Base-by-base conservation (phyloP, 352 stramenopile genomes). In the Phytopythium chamaehyphon region DNA sequence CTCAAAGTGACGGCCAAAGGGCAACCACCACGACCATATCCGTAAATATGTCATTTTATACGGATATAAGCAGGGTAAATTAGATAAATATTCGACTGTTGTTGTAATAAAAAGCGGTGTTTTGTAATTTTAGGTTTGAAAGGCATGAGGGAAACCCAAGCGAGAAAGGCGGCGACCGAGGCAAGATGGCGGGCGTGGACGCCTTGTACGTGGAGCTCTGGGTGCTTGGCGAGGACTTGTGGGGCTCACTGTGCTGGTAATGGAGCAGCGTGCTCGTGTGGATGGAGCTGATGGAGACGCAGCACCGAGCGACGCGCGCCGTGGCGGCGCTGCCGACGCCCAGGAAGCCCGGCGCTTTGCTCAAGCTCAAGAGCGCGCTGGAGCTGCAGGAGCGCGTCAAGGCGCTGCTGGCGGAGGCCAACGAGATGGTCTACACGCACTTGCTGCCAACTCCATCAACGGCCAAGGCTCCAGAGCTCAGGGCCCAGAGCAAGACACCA, bases 251-350 rank as follows among this genome's bases (percentile, higher is more conserved):
- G n/a, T 40, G 12, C 36, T 10, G 48, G n/a, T 8, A 28, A 2
- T n/a, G 40, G 28, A 9, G 5, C 28, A 33, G 28, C 28, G 40
- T 47, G 40, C 4, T 47, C 15, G 45, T 61, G 35, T 76, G 66
- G 66, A n/a, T 72, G 43, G 28, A 60, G 35, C 59, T 76, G 15
- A 69, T 76, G 59, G 62, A 76, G 51, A 59, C 50, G 4, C 54
- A 62, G 23, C 55, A 55, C 10, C 55, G 60, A 21, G 54, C 48
- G n/a, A 37, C 21, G 12, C 35, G 51, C 15, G 37, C 71, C 6
- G 58, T 45, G 3, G 28, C 59, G n/a, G 16, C 18, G 14, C 47
- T 76, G 9, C 51, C 64, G 16, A 47, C 21, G 15, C 11, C 47
- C 14, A 46, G 54, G n/a, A 46, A 69, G n/a, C 33, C 47, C 28